Evolutionary conservation across 2,329 filamentous ascomycete species (phyloP), one percentile per base, ranked within the genome.

Genomic region (Aspergillus amoenus): DNA sequence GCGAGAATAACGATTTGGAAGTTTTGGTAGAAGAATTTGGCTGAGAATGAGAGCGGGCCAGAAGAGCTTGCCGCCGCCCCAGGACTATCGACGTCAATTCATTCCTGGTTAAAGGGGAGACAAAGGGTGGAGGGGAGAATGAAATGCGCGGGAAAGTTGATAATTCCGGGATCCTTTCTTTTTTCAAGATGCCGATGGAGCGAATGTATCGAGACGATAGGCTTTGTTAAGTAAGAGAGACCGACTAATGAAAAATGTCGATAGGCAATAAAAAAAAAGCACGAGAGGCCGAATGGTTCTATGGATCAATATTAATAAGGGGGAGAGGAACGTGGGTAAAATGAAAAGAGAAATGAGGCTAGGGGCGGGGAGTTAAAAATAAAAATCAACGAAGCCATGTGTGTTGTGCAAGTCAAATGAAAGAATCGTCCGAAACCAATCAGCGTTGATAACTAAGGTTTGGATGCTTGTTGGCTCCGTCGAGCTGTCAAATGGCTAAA

Each of bases 241-340:
- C n/a, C 12, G 5, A 37, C n/a, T n/a, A 12, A 37, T n/a, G 34
- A n/a, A 15, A 34, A n/a, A 37, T 37, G 12, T 2, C 4, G 34
- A 15, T 37, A 37, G 34, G 13, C 5, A 7, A 5, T 0, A 37
- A 5, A 37, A 37, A 37, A 17, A 22, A 24, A 6, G 5, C 7
- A 24, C 24, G 13, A 22, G 37, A 40, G 46, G 30, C 30, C 27
- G 15, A 30, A 17, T 27, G 40, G 40, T 34, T 27, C 17, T 34
- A 43, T 37, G 37, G 40, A 43, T 52, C 49, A 21, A 40, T 51
- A 41, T 52, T 40, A 21, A 40, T 51, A 41, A 50, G 37, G 39
- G 39, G 39, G 40, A n/a, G 22, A n/a, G 24, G 3, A 24, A 27
- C 21, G 11, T 27, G n/a, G 37, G 17, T 52, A 9, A 53, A 46